phyloP scores from a whole-genome alignment of 352 stramenopile genomes.

The Phytophthora capsici region DNA sequence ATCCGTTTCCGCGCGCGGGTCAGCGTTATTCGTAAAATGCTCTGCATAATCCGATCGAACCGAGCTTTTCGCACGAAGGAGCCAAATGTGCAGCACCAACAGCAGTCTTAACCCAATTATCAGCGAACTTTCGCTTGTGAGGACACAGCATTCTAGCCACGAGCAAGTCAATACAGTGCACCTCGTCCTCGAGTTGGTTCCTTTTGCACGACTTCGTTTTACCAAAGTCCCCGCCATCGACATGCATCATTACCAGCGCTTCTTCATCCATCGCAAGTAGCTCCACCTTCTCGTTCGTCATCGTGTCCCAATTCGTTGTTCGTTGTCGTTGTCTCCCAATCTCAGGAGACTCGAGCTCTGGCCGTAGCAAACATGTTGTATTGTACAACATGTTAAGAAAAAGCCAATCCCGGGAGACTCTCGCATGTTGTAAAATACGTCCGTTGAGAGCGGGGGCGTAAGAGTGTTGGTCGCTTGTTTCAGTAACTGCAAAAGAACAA shows the following conservation, averaged over 20 bases:
- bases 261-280: not conserved
- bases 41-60: not conserved
- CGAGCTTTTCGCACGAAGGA: not conserved
- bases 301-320: not conserved
- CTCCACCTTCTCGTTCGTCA: conserved; percentile 3
- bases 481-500: too few relatives aligned
- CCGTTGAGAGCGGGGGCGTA: too few relatives aligned
- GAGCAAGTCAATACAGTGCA: not conserved
- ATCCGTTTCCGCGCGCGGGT: not conserved
- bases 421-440: too few relatives aligned
- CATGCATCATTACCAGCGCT: not conserved
- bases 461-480: too few relatives aligned
- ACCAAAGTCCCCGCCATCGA: not conserved
- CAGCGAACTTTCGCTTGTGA: not conserved
- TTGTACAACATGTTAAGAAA: too few relatives aligned
- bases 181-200: not conserved
- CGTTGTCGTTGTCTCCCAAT: too few relatives aligned
- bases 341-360: too few relatives aligned
- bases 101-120: not conserved
- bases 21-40: conserved; percentile 9
- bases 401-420: too few relatives aligned
- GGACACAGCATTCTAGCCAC: not conserved
- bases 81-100: not conserved
- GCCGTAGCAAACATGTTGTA: too few relatives aligned
- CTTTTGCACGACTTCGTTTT: not conserved